Evolutionary conservation across 257 asterid species (phyloP), one percentile per base, ranked within the genome.

Genomic region (Plantago major): DNA sequence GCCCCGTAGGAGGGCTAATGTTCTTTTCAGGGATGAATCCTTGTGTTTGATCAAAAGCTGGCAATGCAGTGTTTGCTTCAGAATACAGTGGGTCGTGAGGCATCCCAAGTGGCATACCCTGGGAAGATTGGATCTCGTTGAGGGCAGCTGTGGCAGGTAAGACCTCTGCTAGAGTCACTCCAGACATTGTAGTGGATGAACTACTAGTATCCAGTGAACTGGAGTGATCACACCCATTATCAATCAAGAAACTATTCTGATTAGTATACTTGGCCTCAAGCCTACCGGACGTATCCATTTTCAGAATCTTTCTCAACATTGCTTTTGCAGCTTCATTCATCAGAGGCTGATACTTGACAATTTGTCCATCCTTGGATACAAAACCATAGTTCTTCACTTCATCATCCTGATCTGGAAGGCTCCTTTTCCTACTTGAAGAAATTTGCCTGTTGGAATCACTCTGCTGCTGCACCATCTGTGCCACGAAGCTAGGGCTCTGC

Each of bases 261-360:
- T 70, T 66, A 74, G 68, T 82, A 17, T 75, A 42, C 59, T 73
- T 77, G 11, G 79, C 48, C 61, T 85, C 94, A 4, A 71, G 78
- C 64, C 78, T 67, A 40, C 70, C 58, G 18, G 91, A 70, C 28
- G 81, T 46, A 71, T 86, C 70, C 62, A 79, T 76, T 63, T 81
- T 81, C 74, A 83, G 69, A 52, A 88, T 79, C 68, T 88, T 87
- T 50, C 78, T 69, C 48, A 79, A 67, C 79, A 85, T 77, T 47
- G 88, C 72, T 69, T 76, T 85, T 3, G 92, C 96, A 68, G 96
- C 96, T 72, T 83, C 92, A 18, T 85, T 81, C 89, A 85, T 88
- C 74, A 72, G 71, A 42, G 96, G 95, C 76, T 79, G 87, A 66
- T 75, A 85, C 53, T 84, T 83, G 52, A 83, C 77, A 40, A 85